phyloP scores from a whole-genome alignment of 192 early-diverging fungal species.

The Mortierella claussenii region DNA sequence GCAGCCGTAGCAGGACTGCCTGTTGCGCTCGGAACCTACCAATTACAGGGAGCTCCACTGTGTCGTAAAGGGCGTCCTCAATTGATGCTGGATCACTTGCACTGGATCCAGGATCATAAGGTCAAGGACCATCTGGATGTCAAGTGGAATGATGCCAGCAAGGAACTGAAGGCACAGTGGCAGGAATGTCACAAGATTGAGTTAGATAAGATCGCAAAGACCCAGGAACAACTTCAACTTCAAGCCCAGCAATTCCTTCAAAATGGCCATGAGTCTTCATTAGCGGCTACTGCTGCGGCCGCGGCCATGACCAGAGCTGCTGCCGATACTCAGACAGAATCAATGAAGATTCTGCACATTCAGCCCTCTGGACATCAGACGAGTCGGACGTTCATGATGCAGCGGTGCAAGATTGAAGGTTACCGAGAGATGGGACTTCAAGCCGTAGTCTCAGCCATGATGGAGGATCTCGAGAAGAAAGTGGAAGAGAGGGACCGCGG shows the following conservation, averaged over 20 bases:
- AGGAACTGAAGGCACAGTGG: neutral
- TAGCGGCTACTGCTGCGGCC: neutral
- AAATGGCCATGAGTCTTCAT: neutral
- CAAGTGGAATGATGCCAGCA: constrained; percentile 12
- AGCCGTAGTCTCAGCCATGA: constrained; percentile 2
- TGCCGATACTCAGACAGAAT: constrained; percentile 9
- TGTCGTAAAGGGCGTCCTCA: constrained; percentile 8
- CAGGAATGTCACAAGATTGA: constrained; percentile 7
- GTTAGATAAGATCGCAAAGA: constrained; percentile 7
- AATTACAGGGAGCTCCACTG: neutral
- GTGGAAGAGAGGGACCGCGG: neutral
- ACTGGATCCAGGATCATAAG: constrained; percentile 1
- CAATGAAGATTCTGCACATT: constrained; percentile 2
- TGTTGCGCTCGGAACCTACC: neutral
- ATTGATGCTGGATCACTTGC: neutral
- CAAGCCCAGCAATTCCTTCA: constrained; percentile 1
- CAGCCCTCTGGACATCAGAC: neutral
- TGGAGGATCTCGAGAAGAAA: constrained; percentile 2
- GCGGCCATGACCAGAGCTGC: constrained; percentile 15
- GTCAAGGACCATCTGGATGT: constrained; percentile 8
- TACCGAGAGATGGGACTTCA: constrained; percentile 8
- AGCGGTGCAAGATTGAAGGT: constrained; percentile 11
- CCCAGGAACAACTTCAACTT: constrained; percentile 6
- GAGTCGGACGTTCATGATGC: neutral
- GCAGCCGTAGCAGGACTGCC: constrained; percentile 3